Conservation (phyloP, 345 rosid species). For the Ceriops tagal region DNA sequence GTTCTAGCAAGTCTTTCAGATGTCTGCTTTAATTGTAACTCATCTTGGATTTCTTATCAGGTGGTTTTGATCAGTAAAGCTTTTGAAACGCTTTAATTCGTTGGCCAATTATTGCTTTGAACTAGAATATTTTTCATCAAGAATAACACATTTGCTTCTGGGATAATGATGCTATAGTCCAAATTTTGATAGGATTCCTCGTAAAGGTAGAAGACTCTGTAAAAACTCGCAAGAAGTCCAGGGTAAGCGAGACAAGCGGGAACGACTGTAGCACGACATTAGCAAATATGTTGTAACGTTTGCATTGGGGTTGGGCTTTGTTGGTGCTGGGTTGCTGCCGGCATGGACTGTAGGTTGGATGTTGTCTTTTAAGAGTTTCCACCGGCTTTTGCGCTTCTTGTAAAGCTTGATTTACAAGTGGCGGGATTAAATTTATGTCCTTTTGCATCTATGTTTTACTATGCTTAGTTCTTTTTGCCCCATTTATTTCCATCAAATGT, state of each 20-base stretch:
- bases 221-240: slow-evolving; percentile 28
- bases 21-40: slow-evolving; percentile 12
- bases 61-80: not conserved
- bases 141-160: not conserved
- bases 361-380: slow-evolving; percentile 37
- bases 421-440: slow-evolving; percentile 6
- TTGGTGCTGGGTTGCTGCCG: slow-evolving; percentile 86
- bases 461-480: not conserved
- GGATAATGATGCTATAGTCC: not conserved
- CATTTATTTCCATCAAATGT: not conserved
- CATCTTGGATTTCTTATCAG: not conserved
- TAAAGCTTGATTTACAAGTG: slow-evolving; percentile 15
- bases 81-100: not conserved
- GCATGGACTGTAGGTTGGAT: slow-evolving; percentile 99
- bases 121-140: not conserved
- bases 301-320: slow-evolving; percentile 81
- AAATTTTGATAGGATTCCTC: slow-evolving; percentile 24
- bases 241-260: slow-evolving; percentile 34
- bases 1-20: slow-evolving; percentile 44
- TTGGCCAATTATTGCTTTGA: not conserved
- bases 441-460: slow-evolving; percentile 4
- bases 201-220: slow-evolving; percentile 32
- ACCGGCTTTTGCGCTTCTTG: slow-evolving; percentile 8
- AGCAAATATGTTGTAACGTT: slow-evolving; percentile 52
- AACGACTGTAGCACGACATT: slow-evolving; percentile 34